Base-by-base conservation (phyloP, 441 rosid species). In the Rhodomyrtus psidioides region DNA sequence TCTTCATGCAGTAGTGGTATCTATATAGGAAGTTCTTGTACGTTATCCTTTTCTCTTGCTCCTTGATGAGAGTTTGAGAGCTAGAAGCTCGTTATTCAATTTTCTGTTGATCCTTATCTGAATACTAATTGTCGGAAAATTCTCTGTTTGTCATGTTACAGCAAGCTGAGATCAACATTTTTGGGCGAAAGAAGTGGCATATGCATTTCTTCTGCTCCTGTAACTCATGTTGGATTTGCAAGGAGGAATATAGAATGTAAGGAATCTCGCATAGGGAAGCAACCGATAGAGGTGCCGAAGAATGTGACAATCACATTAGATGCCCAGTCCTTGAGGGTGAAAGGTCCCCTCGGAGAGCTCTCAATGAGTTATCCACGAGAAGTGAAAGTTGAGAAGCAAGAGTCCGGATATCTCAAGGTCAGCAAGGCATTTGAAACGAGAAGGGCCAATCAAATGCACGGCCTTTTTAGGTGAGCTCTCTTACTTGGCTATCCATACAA, bases 401-500 rank as follows among this genome's bases (percentile, higher is more conserved):
- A 95, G 46, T 87, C 96, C 4, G 96, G 98, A 34, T 5, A 86
- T 26, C 58, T 96, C 81, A 92, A 91, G 87, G 95, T 97, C n/a
- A 90, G 7, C 83, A 97, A 95, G 84, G 92, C 98, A 3, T 55
- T 92, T 26, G 98, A 97, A 85, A 92, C 98, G 27, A 90, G 96
- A 92, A 94, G 98, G 86, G 99, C 98, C 65, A 96, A 96, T 90
- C 97, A 97, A 91, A 96, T 97, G 98, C 98, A 96, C 56, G 98
- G 99, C 51, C 98, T 97, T 88, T 97, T 95, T 94, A 97, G 99
- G 99, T 96, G 86, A 88, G 87, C 58, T 84, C 51, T 56, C 34
- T 34, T 88, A 60, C 21, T 84, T 62, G 24, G 55, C 49, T 42
- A 30, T 53, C 42, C 21, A 55, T 58, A 28, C 30, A 49, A 65